Conservation (phyloP, 352 stramenopile species). For the Lagenidium giganteum region DNA sequence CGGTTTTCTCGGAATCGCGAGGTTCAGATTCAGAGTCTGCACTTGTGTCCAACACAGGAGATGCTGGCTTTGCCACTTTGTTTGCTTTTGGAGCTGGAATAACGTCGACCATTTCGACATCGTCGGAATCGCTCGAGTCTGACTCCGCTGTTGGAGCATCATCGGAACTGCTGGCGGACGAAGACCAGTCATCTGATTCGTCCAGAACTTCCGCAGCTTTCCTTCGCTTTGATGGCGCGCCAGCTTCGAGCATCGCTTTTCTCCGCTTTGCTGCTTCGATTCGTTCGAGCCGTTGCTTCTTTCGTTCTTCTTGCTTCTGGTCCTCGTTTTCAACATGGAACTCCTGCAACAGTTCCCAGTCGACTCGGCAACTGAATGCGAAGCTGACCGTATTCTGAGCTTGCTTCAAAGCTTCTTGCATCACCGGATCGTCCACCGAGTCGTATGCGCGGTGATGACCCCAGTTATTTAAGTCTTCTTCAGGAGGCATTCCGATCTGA, state of each 20-base stretch:
- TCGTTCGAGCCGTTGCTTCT: constrained; percentile 64
- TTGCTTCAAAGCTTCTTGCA: constrained; percentile 84
- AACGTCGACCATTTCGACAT: constrained; percentile 7
- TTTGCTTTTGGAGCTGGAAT: constrained; percentile 7
- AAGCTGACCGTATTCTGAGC: constrained; percentile 81
- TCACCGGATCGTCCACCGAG: constrained; percentile 96
- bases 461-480: constrained; percentile 98
- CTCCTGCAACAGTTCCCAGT: constrained; percentile 92
- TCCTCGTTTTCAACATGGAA: constrained; percentile 75
- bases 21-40: constrained; percentile 19
- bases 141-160: constrained; percentile 10
- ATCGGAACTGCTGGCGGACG: too few relatives aligned
- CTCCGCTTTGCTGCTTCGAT: constrained; percentile 39
- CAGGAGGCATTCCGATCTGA: constrained; percentile 91
- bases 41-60: constrained; percentile 20
- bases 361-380: constrained; percentile 96
- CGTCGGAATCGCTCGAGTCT: constrained; percentile 3
- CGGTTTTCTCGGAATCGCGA: neutral
- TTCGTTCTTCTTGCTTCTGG: constrained; percentile 73
- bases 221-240: constrained; percentile 1
- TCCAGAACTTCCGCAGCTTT: constrained; percentile 12
- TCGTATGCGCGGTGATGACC: constrained; percentile 94
- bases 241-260: constrained; percentile 5
- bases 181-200: constrained; percentile 21
- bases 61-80: constrained; percentile 15